A percentile compares a stretch with the other conserved stretches of the same genome.
Evolutionary conservation across 106 monocot species (phyloP).

Genomic region (Gastrodia elata): DNA sequence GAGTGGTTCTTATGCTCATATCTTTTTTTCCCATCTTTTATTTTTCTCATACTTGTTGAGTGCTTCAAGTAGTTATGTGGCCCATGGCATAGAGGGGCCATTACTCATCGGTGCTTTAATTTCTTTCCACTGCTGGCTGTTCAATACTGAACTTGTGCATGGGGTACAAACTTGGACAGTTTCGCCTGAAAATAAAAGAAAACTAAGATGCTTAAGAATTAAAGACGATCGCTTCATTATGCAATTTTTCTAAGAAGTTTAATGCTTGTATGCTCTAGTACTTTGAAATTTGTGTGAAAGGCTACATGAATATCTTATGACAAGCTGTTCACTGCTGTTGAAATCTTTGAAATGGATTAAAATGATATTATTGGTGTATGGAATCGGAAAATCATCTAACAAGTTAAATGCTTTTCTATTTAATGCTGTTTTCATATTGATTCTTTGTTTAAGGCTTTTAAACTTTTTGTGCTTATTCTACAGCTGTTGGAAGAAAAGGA

Average conservation of each 20-base stretch:
- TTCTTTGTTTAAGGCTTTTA: background rate
- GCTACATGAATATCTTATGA: background rate
- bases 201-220: background rate
- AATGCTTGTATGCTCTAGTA: background rate
- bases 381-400: background rate
- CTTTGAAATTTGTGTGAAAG: background rate
- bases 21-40: background rate
- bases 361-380: background rate
- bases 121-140: background rate
- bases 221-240: background rate
- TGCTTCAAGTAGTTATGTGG: background rate
- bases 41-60: background rate
- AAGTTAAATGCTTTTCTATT: background rate
- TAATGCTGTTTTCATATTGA: slow-evolving; percentile 1
- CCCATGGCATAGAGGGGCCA: background rate
- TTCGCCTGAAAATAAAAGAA: background rate
- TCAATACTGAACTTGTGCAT: background rate
- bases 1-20: background rate
- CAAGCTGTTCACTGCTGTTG: background rate
- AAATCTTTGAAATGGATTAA: background rate
- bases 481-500: slow-evolving; percentile 87
- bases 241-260: background rate
- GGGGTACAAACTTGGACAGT: background rate
- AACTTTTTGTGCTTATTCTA: slow-evolving; percentile 6
- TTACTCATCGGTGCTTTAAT: background rate